Conservation (phyloP, 2,329 filamentous ascomycete species). For the Talaromyces sp. region DNA sequence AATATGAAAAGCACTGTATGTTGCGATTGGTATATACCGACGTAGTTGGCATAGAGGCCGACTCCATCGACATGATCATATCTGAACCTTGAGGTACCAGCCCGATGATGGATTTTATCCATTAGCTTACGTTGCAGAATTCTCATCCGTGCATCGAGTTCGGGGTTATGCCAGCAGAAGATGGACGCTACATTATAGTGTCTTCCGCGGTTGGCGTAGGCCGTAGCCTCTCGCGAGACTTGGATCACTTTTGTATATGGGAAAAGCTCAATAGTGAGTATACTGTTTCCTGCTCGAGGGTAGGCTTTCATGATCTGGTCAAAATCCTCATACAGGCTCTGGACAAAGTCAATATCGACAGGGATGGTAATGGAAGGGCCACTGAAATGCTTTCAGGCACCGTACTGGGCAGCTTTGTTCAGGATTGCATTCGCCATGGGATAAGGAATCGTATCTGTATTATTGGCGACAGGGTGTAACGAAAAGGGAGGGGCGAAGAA, state of each 20-base stretch:
- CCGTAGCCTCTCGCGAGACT: constrained; percentile 31
- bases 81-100: constrained; percentile 47
- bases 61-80: constrained; percentile 39
- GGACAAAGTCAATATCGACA: no score
- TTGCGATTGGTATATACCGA: constrained; percentile 50
- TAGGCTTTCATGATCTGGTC: constrained; percentile 22
- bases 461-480: no score
- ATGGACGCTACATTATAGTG: constrained; percentile 1
- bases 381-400: no score
- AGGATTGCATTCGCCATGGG: no score
- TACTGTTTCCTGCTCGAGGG: constrained; percentile 21
- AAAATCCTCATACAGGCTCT: constrained; percentile 25
- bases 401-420: no score
- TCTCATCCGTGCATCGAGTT: constrained; percentile 40
- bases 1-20: no score
- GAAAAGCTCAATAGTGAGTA: constrained; percentile 40
- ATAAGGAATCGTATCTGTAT: no score
- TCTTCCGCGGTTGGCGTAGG: constrained; percentile 24
- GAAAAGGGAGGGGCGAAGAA: no score
- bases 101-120: constrained; percentile 2
- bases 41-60: constrained; percentile 3
- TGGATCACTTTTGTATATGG: constrained; percentile 35
- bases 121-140: constrained; percentile 18
- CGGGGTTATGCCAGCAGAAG: background rate
- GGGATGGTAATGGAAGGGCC: no score